Evolutionary conservation across 257 asterid species (phyloP).

Genomic region (Ilex asprella): DNA sequence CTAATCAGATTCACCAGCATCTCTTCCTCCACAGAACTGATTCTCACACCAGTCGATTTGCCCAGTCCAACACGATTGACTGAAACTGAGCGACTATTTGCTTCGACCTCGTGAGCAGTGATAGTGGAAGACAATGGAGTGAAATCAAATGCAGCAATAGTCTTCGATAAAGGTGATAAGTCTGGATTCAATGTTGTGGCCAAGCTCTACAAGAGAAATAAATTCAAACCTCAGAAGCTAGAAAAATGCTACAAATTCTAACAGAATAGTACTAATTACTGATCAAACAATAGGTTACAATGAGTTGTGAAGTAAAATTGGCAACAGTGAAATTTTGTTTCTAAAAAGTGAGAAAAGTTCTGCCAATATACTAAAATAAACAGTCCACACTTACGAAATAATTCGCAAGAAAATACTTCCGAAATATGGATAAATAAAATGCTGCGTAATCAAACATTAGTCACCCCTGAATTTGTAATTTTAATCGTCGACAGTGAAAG

Average conservation of each 20-base stretch:
- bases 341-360: neutral
- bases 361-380: neutral
- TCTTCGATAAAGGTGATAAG: constrained; percentile 19
- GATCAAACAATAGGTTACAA: neutral
- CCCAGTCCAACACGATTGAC: constrained; percentile 2
- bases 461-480: no score
- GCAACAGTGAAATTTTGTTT: neutral
- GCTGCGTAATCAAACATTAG: no score
- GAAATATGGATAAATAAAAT: no score
- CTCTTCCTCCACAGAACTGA: constrained; percentile 37
- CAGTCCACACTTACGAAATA: neutral
- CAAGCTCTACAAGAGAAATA: constrained; percentile 25
- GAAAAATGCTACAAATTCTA: no score
- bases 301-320: neutral
- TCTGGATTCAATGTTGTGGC: constrained; percentile 20
- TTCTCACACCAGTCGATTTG: constrained; percentile 12
- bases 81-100: constrained; percentile 9
- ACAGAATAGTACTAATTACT: no score
- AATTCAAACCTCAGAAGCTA: neutral
- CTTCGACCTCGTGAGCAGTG: constrained; percentile 14
- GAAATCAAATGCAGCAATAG: constrained; percentile 25
- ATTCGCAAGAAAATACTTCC: no score
- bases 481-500: no score
- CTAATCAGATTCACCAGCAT: constrained; percentile 37
- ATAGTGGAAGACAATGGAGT: constrained; percentile 26